A percentile compares a stretch with the other conserved stretches of the same genome.
phyloP scores from a whole-genome alignment of 306 rosid genomes.

The Rosa chinensis region DNA sequence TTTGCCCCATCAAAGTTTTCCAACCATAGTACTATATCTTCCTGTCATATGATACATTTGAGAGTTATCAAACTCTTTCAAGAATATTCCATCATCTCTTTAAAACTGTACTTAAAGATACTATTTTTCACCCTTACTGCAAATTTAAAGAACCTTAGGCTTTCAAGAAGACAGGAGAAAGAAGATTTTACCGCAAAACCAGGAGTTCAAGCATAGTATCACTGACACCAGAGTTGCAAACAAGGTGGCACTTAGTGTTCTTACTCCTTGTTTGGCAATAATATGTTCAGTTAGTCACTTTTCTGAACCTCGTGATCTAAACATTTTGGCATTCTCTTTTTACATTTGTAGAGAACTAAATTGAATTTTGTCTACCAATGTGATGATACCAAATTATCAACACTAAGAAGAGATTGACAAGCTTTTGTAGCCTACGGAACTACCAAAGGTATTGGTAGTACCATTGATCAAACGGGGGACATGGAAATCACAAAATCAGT shows the following conservation, averaged over 20 bases:
- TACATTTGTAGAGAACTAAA: not conserved
- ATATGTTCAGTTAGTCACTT: no score
- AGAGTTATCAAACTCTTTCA: not conserved
- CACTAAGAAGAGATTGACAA: not conserved
- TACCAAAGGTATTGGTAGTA: not conserved
- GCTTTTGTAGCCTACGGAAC: not conserved
- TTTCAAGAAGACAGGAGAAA: not conserved
- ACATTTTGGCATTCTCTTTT: not conserved
- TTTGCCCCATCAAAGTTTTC: not conserved
- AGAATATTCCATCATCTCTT: not conserved
- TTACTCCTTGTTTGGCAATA: not conserved
- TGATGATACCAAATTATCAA: not conserved
- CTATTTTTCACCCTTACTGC: not conserved
- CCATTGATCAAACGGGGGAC: not conserved
- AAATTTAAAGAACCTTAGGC: not conserved
- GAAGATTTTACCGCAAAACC: no score
- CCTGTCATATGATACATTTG: not conserved
- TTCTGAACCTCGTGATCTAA: no score
- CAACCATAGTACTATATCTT: not conserved
- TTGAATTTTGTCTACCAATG: not conserved
- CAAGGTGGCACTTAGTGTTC: not conserved
- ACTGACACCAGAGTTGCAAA: not conserved
- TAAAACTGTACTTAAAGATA: not conserved
- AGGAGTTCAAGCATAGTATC: not conserved
- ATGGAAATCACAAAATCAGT: not conserved